phyloP scores from a whole-genome alignment of 139 green algal genomes.

The Ostreobium quekettii region DNA sequence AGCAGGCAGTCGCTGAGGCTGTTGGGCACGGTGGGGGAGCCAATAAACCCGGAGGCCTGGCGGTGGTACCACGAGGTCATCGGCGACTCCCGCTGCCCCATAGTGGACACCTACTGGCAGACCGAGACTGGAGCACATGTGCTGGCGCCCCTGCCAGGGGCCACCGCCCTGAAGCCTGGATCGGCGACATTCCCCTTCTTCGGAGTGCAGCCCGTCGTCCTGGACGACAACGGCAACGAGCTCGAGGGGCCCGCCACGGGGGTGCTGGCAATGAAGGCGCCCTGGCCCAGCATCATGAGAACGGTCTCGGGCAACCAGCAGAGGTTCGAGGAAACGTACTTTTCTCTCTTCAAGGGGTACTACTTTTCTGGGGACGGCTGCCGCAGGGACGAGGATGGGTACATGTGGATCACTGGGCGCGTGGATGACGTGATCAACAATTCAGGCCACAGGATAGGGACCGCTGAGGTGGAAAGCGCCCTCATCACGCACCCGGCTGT shows the following conservation, averaged over 20 bases:
- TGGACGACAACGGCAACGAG: constrained; percentile 65
- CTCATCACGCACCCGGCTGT: constrained; percentile 65
- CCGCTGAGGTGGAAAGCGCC: constrained; percentile 89
- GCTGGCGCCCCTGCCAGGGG: constrained; percentile 79
- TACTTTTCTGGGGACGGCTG: constrained; percentile 72
- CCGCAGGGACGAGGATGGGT: constrained; percentile 52
- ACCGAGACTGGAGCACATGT: constrained; percentile 90
- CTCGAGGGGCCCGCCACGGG: constrained; percentile 49
- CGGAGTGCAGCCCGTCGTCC: constrained; percentile 80
- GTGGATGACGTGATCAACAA: constrained; percentile 97
- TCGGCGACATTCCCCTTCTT: constrained; percentile 91
- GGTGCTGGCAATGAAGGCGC: constrained; percentile 43
- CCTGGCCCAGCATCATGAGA: constrained; percentile 85
- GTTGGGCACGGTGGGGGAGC: constrained; percentile 92
- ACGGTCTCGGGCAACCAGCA: constrained; percentile 82
- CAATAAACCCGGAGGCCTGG: constrained; percentile 98
- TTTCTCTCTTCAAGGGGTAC: constrained; percentile 73
- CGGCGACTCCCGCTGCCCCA: constrained; percentile 54
- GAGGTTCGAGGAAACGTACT: constrained; percentile 94
- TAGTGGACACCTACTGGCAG: constrained; percentile 98
- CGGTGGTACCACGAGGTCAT: constrained; percentile 84
- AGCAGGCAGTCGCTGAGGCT: constrained; percentile 46
- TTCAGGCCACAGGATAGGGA: constrained; percentile 83
- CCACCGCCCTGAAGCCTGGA: constrained; percentile 71
- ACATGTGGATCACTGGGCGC: constrained; percentile 74